phyloP scores from a whole-genome alignment of 805 yeast genomes.

The Kodamaea restingae region DNA sequence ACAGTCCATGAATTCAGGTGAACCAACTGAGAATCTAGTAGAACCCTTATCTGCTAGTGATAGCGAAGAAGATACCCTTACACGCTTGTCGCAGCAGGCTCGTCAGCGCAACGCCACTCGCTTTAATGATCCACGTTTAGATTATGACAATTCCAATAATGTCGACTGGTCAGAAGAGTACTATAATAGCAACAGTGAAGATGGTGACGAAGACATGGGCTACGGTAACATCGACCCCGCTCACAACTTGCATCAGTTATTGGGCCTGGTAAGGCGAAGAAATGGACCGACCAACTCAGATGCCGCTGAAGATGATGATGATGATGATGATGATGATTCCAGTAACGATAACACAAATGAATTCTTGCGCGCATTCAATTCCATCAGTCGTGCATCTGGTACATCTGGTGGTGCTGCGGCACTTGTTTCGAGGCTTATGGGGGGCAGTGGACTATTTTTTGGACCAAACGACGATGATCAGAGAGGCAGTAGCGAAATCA shows the following conservation, averaged over 20 bases:
- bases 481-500: constrained; percentile 28
- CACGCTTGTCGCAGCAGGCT: constrained; percentile 38
- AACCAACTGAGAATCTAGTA: neutral
- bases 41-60: constrained; percentile 6
- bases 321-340: constrained; percentile 14
- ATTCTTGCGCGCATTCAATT: constrained; percentile 5
- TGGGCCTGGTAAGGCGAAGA: constrained; percentile 11
- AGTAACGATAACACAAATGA: constrained; percentile 5
- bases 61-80: constrained; percentile 24
- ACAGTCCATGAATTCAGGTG: neutral
- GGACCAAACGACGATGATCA: constrained; percentile 5
- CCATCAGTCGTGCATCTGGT: neutral
- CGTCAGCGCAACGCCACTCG: constrained; percentile 18
- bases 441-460: constrained; percentile 8
- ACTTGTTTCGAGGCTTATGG: constrained; percentile 3
- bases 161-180: no score
- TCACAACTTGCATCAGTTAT: constrained; percentile 7
- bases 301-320: constrained; percentile 13
- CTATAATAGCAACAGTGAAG: neutral
- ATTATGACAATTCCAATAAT: constrained; percentile 1
- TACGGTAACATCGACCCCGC: constrained; percentile 12
- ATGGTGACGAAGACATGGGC: constrained; percentile 9
- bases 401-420: constrained; percentile 1
- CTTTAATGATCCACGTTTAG: constrained; percentile 1
- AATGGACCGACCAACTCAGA: constrained; percentile 8